These are phyloP conservation scores for Monosporascus sp. DNA, from an alignment of 2,329 filamentous ascomycete species.

Conservation along the genomic window DNA sequence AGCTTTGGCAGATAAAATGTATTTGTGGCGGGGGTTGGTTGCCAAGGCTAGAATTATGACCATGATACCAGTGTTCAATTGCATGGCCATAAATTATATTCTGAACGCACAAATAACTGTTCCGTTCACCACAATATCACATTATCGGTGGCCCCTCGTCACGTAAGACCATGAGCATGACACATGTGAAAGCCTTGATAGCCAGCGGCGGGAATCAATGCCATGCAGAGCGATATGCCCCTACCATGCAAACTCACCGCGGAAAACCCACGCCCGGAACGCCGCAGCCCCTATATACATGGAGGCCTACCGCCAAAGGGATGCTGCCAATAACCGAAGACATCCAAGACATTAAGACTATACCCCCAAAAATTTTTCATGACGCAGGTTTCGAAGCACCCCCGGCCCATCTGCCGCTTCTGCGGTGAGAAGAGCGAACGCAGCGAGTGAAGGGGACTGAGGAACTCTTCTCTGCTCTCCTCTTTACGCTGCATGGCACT, in stretches of 20 bases:
- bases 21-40: too few species aligned
- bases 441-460: too few species aligned
- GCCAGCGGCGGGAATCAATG: background rate
- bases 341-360: too few species aligned
- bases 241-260: background rate
- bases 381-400: background rate
- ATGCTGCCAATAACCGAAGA: too few species aligned
- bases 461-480: too few species aligned
- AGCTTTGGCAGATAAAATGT: too few species aligned
- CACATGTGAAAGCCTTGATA: background rate
- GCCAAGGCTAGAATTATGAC: too few species aligned
- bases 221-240: background rate
- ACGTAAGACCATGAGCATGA: background rate
- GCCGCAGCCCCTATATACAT: background rate
- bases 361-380: background rate
- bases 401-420: too few species aligned
- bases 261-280: background rate
- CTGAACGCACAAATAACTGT: too few species aligned
- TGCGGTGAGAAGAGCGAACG: too few species aligned
- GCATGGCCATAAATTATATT: background rate
- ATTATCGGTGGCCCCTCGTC: background rate
- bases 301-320: background rate
- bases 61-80: background rate
- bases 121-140: too few species aligned
- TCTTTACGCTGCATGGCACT: too few species aligned